These are phyloP conservation scores for Cercospora sp. DNA, from an alignment of 2,329 filamentous ascomycete species.

Conservation along the genomic window DNA sequence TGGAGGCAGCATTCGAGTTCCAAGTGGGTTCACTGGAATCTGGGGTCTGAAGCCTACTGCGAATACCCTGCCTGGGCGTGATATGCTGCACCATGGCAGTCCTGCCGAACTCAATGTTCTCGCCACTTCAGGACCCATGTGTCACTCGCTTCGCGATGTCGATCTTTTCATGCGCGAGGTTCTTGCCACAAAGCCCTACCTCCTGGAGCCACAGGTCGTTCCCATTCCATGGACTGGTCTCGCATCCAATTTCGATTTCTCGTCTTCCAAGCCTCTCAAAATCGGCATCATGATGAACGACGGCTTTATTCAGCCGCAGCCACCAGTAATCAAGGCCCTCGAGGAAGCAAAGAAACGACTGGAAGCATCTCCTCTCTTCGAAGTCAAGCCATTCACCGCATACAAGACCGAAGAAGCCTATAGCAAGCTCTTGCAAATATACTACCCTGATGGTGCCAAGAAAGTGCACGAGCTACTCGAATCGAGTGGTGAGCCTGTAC, in stretches of 20 bases:
- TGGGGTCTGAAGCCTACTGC: conserved; percentile 34
- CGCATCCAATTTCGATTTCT: background rate
- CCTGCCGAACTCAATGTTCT: background rate
- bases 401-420: background rate
- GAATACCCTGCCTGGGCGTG: conserved; percentile 34
- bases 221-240: conserved; percentile 7
- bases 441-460: background rate
- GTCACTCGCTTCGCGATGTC: background rate
- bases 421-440: background rate
- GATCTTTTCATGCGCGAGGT: conserved; percentile 3
- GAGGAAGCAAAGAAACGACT: background rate
- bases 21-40: conserved; percentile 67
- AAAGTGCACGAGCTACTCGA: background rate
- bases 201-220: background rate
- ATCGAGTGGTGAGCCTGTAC: background rate
- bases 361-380: background rate
- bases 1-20: conserved; percentile 68
- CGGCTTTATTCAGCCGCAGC: background rate
- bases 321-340: background rate
- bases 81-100: background rate
- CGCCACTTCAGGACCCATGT: background rate
- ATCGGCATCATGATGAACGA: conserved; percentile 5
- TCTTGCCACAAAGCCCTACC: background rate
- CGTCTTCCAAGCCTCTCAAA: background rate
- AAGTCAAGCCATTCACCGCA: background rate